Evolutionary conservation across 352 stramenopile genomes (phyloP), one percentile per base, ranked within the genome.

Genomic region (Elongisporangium anandrum): DNA sequence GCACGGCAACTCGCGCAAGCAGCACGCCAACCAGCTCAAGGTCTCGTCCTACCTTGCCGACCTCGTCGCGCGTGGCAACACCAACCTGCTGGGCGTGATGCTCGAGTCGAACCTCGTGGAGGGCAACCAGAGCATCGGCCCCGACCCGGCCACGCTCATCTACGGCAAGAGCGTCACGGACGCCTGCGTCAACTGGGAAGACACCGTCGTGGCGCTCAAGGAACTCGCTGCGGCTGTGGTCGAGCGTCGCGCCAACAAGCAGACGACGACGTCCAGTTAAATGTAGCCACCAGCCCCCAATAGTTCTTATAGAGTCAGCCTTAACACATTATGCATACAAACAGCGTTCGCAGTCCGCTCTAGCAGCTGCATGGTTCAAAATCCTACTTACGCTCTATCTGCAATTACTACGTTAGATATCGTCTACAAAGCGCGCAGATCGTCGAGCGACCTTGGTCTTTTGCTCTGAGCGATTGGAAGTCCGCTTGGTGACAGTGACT

Each of bases 151-250:
- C 39, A 77, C 85, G 69, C 79, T 96, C 48, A 72, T 88, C 50
- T 93, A 93, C 66, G 87, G 84, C 58, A 85, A 94, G 73, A 92
- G 79, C 62, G 92, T 96, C 66, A 95, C 87, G 53, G 85, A 96
- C 57, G 85, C 87, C 15, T 95, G 87, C 69, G 93, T 94, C 56
- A 73, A 79, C 61, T 93, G 87, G 80, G 79, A 91, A 13, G 84
- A 93, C 71, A 95, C 87, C 16, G 82, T 90, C 56, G 68, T 53
- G 21, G 66, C 66, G 34, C 63, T 92, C 38, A 80, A 80, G 52
- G 70, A 87, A 54, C 74, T 92, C 29, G 82, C 82, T 2, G 55
- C 56, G 29, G 74, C 80, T 4, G 80, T 92, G 50, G 72, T 70
- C 17, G 72, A 73, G 48, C 79, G 79, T 13, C 79, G 82, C 39